Conservation (phyloP, 2,329 filamentous ascomycete genomes). For the Fusarium sp. region DNA sequence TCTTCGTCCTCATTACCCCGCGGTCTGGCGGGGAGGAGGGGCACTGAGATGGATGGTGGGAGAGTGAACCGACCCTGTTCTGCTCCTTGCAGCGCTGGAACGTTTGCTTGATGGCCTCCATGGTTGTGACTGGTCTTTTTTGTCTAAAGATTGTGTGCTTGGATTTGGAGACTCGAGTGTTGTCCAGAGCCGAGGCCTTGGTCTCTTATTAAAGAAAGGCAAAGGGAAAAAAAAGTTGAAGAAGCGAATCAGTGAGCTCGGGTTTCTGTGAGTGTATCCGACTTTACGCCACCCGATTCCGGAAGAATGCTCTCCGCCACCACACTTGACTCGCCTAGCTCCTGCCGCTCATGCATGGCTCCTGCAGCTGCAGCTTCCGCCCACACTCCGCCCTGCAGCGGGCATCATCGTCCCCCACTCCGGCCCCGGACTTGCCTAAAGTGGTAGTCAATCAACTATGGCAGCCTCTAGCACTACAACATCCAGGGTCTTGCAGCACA, state of each 20-base stretch:
- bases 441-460: slow-evolving; percentile 37
- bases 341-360: slow-evolving; percentile 41
- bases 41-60: slow-evolving; percentile 23
- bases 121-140: slow-evolving; percentile 50
- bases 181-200: slow-evolving; percentile 10
- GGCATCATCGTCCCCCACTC: slow-evolving; percentile 29
- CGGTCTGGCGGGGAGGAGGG: slow-evolving; percentile 45
- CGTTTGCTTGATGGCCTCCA: slow-evolving; percentile 73
- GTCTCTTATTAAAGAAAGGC: slow-evolving; percentile 35
- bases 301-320: slow-evolving; percentile 51
- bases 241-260: slow-evolving; percentile 21
- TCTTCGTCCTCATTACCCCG: slow-evolving; percentile 39
- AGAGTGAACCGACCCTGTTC: slow-evolving; percentile 64
- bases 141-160: slow-evolving; percentile 1
- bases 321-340: slow-evolving; percentile 38
- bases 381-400: slow-evolving; percentile 46
- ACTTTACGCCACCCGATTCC: slow-evolving; percentile 49
- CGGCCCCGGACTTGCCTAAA: slow-evolving; percentile 51
- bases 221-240: background rate
- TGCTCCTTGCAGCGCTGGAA: slow-evolving; percentile 73
- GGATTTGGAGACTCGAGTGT: slow-evolving; percentile 11
- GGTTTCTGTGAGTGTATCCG: slow-evolving; percentile 11
- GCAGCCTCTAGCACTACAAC: slow-evolving; percentile 13
- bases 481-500: slow-evolving; percentile 28
- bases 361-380: slow-evolving; percentile 38